These are phyloP conservation scores for Nicotiana tabacum DNA, from an alignment of 257 asterid genomes.

Conservation along the genomic window DNA sequence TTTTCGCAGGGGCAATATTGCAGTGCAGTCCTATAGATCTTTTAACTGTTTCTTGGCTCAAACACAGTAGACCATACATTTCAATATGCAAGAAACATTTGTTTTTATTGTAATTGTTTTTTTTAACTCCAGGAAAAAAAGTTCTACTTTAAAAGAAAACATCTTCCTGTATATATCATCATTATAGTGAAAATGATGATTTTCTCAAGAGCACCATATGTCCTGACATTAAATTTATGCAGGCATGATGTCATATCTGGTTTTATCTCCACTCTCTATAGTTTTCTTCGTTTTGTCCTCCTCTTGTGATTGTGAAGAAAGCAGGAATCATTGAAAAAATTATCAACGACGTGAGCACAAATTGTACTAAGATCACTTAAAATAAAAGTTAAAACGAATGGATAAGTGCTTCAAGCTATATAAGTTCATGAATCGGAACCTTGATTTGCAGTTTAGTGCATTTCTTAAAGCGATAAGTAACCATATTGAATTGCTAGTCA, in stretches of 20 bases:
- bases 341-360: background rate
- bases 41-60: background rate
- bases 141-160: background rate
- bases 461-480: background rate
- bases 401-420: background rate
- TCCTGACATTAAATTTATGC: no score
- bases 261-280: background rate
- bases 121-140: background rate
- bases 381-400: background rate
- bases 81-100: background rate
- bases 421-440: background rate
- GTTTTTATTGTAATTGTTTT: background rate
- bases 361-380: background rate
- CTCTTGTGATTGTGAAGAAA: background rate
- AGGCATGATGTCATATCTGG: no score
- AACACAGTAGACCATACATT: background rate
- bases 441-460: background rate
- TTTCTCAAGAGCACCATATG: background rate
- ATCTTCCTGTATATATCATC: background rate
- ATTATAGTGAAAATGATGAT: background rate
- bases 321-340: background rate
- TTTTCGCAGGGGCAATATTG: background rate
- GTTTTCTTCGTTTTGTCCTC: background rate
- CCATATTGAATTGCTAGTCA: background rate
- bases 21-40: background rate